Evolutionary conservation across 2,329 filamentous ascomycete genomes (phyloP).

Genomic region (Arachnopeziza araneosa): DNA sequence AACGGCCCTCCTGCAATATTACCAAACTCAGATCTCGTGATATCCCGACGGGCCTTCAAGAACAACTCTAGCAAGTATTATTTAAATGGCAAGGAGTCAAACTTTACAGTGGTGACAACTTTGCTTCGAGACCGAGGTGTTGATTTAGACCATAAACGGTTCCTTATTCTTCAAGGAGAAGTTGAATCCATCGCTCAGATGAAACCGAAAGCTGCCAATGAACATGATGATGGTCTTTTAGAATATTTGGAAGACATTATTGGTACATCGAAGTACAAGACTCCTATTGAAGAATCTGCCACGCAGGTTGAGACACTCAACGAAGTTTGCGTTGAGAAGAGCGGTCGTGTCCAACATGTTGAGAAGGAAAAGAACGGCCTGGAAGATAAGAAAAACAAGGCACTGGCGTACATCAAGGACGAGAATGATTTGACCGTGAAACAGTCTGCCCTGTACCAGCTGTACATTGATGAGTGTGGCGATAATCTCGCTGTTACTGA

Average conservation of each 20-base stretch:
- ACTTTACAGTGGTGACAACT: slow-evolving; percentile 86
- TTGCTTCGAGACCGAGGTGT: slow-evolving; percentile 83
- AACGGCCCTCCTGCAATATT: slow-evolving; percentile 70
- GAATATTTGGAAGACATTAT: slow-evolving; percentile 99
- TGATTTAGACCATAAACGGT: slow-evolving; percentile 96
- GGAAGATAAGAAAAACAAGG: slow-evolving; percentile 96
- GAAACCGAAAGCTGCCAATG: slow-evolving; percentile 92
- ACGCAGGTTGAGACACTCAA: slow-evolving; percentile 87
- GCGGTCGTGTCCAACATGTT: slow-evolving; percentile 89
- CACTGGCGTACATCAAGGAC: slow-evolving; percentile 79
- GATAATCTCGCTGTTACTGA: slow-evolving; percentile 86
- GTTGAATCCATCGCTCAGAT: slow-evolving; percentile 99
- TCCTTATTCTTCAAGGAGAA: slow-evolving; percentile 93
- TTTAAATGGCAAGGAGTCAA: slow-evolving; percentile 84
- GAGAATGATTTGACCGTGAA: slow-evolving; percentile 91
- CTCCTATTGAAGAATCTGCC: slow-evolving; percentile 90
- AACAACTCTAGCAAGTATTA: slow-evolving; percentile 99
- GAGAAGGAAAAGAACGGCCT: slow-evolving; percentile 93
- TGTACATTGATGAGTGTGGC: slow-evolving; percentile 81
- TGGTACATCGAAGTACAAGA: slow-evolving; percentile 96
- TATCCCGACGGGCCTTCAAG: slow-evolving; percentile 90
- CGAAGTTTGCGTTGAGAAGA: slow-evolving; percentile 93
- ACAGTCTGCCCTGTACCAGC: slow-evolving; percentile 86
- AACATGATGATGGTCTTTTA: slow-evolving; percentile 92
- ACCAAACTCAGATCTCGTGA: slow-evolving; percentile 76